Conservation (phyloP, 2,329 filamentous ascomycete species). For the Aspergillus carbonarius region DNA sequence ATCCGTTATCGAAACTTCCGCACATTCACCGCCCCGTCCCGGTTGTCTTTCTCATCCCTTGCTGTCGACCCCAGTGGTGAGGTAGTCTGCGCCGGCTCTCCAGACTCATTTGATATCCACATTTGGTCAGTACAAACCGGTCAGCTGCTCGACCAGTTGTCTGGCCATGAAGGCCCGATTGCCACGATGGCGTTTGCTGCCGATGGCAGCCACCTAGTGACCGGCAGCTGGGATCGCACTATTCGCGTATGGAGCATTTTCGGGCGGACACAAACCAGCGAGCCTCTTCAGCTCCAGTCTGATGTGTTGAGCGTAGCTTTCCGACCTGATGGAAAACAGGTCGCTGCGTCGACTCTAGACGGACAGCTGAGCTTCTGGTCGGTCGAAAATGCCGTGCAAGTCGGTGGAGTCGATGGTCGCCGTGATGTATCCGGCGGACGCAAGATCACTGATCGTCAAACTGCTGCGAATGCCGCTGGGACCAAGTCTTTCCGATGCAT, state of each 20-base stretch:
- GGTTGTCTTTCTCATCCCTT: conserved; percentile 88
- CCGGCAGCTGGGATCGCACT: conserved; percentile 95
- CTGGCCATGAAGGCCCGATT: conserved; percentile 92
- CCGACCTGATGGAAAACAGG: conserved; percentile 83
- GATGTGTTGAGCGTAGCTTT: conserved; percentile 86
- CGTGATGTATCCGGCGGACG: conserved; percentile 91
- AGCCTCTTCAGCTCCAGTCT: conserved; percentile 86
- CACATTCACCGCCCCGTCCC: conserved; percentile 90
- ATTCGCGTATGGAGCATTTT: conserved; percentile 97
- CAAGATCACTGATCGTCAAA: conserved; percentile 81
- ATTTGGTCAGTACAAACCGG: conserved; percentile 99
- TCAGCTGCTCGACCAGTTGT: conserved; percentile 83
- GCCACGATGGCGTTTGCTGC: conserved; percentile 85
- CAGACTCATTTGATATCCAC: conserved; percentile 96
- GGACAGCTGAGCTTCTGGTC: conserved; percentile 96
- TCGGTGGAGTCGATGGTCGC: conserved; percentile 81
- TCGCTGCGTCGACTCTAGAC: conserved; percentile 89
- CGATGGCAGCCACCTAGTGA: conserved; percentile 78
- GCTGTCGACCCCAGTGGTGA: conserved; percentile 97
- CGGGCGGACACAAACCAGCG: conserved; percentile 87
- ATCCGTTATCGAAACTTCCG: conserved; percentile 95
- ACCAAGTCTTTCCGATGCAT: conserved; percentile 90
- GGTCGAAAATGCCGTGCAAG: conserved; percentile 80
- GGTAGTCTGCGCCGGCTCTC: conserved; percentile 89
- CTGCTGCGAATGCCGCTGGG: conserved; percentile 84